Percentiles rank a stretch among this genome's conserved stretches.
phyloP scores from a whole-genome alignment of 305 asterid species.

The Salvia sclarea region DNA sequence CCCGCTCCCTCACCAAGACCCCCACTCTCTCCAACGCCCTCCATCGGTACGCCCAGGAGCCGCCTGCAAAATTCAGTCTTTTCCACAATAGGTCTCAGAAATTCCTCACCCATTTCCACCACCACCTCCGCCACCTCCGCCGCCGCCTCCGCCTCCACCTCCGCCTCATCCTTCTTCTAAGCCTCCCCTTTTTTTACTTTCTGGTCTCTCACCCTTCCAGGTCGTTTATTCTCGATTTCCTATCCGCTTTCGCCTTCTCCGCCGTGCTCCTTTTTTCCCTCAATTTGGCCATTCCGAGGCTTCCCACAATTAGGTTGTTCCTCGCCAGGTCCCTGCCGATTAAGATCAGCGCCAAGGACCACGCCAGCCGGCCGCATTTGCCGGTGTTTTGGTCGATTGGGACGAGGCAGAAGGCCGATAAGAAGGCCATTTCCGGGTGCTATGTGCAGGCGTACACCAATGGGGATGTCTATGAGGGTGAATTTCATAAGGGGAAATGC shows the following conservation, averaged over 20 bases:
- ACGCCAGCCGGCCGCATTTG: slow-evolving; percentile 46
- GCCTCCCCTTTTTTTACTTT: slow-evolving; percentile 83
- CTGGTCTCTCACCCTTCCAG: slow-evolving; percentile 88
- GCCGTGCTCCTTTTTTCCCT: slow-evolving; percentile 81
- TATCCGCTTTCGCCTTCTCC: slow-evolving; percentile 88
- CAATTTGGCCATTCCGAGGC: slow-evolving; percentile 81
- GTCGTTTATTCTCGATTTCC: slow-evolving; percentile 84
- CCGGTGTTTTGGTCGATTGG: slow-evolving; percentile 98
- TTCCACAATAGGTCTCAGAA: slow-evolving; percentile 49
- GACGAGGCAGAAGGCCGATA: slow-evolving; percentile 60
- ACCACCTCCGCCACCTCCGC: slow-evolving; percentile 65
- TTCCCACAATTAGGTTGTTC: slow-evolving; percentile 72
- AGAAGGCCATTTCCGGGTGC: slow-evolving; percentile 66
- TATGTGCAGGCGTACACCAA: slow-evolving; percentile 85
- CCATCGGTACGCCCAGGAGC: slow-evolving; percentile 46
- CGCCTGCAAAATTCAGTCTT: slow-evolving; percentile 41
- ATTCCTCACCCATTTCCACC: slow-evolving; percentile 66
- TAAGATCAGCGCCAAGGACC: slow-evolving; percentile 55
- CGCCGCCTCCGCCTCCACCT: slow-evolving; percentile 69
- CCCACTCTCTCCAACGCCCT: slow-evolving; percentile 63
- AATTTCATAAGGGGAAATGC: slow-evolving; percentile 87
- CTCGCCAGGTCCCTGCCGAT: slow-evolving; percentile 74
- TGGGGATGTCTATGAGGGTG: slow-evolving; percentile 97
- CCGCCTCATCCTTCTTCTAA: slow-evolving; percentile 65
- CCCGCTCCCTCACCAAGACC: slow-evolving; percentile 53